Conservation (phyloP, 768 basidiomycete genomes). For the Suillus subaureus region DNA sequence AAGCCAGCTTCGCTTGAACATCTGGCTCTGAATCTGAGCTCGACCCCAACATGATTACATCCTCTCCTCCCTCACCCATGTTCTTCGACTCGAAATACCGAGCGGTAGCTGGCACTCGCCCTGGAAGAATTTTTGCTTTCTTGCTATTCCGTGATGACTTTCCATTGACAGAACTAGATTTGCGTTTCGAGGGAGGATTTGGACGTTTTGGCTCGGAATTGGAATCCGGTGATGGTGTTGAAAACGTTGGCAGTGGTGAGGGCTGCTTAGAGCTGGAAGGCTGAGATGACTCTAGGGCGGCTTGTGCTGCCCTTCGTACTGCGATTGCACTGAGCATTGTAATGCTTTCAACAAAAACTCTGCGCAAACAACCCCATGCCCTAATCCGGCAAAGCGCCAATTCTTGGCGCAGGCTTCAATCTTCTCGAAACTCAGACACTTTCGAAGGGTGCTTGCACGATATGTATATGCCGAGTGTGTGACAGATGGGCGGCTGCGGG, state of each 20-base stretch:
- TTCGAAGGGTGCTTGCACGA: too few relatives aligned
- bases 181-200: slow-evolving; percentile 1
- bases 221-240: neutral
- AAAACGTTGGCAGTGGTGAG: neutral
- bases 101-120: neutral
- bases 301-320: slow-evolving; percentile 3
- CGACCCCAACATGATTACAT: neutral
- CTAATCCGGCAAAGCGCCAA: too few relatives aligned
- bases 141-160: neutral
- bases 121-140: neutral
- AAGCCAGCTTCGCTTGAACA: neutral
- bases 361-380: too few relatives aligned
- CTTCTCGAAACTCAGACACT: too few relatives aligned
- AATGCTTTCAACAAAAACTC: too few relatives aligned
- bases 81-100: slow-evolving; percentile 1
- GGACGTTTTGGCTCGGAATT: neutral
- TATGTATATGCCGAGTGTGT: too few relatives aligned
- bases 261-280: neutral
- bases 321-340: slow-evolving; percentile 6
- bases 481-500: too few relatives aligned
- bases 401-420: too few relatives aligned
- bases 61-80: neutral
- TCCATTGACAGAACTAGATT: neutral
- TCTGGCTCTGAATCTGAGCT: slow-evolving; percentile 4
- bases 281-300: neutral